phyloP scores from a whole-genome alignment of 805 yeast genomes.

The Brettanomyces naardenensis region DNA sequence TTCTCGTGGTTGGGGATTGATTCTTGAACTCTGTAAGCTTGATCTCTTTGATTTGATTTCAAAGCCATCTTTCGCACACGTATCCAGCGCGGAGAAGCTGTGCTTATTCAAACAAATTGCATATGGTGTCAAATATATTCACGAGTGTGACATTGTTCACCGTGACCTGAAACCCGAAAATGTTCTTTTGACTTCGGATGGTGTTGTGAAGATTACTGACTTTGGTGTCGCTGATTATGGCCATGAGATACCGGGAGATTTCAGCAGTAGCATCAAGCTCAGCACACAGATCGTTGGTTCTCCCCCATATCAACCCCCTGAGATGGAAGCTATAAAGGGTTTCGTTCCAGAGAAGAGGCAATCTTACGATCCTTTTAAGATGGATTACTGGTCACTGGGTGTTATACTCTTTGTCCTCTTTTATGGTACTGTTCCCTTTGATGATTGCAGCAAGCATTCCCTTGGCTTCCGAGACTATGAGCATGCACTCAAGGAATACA shows the following conservation, averaged over 20 bases:
- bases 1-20: constrained; percentile 75
- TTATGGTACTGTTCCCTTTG: constrained; percentile 55
- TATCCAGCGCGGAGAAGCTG: constrained; percentile 44
- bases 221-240: constrained; percentile 84
- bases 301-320: constrained; percentile 81
- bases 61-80: constrained; percentile 53
- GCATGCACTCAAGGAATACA: constrained; percentile 29
- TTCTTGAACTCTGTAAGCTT: constrained; percentile 51
- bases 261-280: constrained; percentile 31
- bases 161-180: constrained; percentile 95
- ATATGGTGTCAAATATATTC: constrained; percentile 61
- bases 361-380: constrained; percentile 52
- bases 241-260: constrained; percentile 49
- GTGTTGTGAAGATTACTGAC: constrained; percentile 74
- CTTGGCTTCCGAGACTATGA: constrained; percentile 54
- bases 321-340: constrained; percentile 50
- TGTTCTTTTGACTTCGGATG: constrained; percentile 53
- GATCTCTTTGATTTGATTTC: constrained; percentile 57
- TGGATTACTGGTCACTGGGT: constrained; percentile 77
- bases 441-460: constrained; percentile 34
- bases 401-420: constrained; percentile 58
- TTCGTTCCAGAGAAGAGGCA: constrained; percentile 25
- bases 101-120: constrained; percentile 72
- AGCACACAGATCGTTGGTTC: constrained; percentile 63
- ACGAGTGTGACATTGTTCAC: constrained; percentile 75